phyloP scores from a whole-genome alignment of 805 yeast species.

The Ogataea ramenticola region DNA sequence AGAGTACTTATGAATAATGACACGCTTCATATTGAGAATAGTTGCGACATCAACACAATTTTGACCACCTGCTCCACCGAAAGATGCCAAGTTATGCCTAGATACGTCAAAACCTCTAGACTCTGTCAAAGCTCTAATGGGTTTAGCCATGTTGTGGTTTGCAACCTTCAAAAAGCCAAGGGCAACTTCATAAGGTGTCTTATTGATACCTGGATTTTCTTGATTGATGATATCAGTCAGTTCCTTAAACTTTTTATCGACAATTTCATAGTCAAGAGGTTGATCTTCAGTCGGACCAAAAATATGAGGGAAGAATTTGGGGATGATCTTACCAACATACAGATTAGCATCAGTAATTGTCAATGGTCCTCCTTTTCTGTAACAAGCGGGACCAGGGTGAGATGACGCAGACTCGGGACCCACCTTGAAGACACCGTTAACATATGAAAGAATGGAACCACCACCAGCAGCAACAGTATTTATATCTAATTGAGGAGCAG shows the following conservation, averaged over 20 bases:
- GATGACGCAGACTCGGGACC: conserved; percentile 84
- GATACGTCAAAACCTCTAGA: conserved; percentile 68
- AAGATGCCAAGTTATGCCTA: conserved; percentile 67
- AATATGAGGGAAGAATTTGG: conserved; percentile 70
- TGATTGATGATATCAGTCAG: conserved; percentile 49
- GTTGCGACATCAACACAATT: conserved; percentile 76
- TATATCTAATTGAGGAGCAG: conserved; percentile 28
- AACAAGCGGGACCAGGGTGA: conserved; percentile 84
- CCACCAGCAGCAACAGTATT: conserved; percentile 28
- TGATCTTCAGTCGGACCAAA: conserved; percentile 75
- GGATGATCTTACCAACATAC: conserved; percentile 58
- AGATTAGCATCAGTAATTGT: conserved; percentile 82
- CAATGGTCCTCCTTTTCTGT: conserved; percentile 72
- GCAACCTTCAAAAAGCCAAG: conserved; percentile 79
- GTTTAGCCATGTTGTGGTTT: conserved; percentile 82
- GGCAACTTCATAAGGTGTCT: conserved; percentile 65
- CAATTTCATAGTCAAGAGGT: conserved; percentile 50
- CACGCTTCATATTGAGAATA: conserved; percentile 57
- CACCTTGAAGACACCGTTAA: conserved; percentile 63
- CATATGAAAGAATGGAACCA: conserved; percentile 42
- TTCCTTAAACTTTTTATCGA: conserved; percentile 40
- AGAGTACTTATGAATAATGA: conserved; percentile 72
- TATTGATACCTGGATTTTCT: conserved; percentile 20
- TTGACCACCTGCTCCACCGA: conserved; percentile 95
- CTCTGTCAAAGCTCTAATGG: conserved; percentile 77